A percentile compares a stretch with the other conserved stretches of the same genome.
Conservation (phyloP, 129 eudicot species). For the Chrysanthemum seticuspe region DNA sequence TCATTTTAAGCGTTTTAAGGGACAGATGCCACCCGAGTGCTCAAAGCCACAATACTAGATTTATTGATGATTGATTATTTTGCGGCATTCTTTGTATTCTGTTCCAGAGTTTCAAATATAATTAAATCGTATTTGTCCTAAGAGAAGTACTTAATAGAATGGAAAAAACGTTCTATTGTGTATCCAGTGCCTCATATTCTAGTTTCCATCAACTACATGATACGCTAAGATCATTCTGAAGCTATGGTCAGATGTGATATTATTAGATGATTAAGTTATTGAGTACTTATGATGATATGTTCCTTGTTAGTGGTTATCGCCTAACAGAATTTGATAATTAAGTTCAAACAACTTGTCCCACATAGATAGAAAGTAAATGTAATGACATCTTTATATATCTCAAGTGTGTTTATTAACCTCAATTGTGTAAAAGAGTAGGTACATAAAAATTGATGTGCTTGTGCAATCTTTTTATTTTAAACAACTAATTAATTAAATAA, state of each 20-base stretch:
- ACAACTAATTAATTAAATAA: no score
- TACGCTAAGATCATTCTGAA: not conserved
- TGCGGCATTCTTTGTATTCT: not conserved
- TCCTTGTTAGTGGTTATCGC: no score
- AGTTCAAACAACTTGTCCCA: no score
- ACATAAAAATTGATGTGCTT: no score
- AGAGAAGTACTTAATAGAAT: not conserved
- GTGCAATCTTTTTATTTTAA: no score
- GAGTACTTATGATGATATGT: no score
- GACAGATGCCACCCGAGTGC: conserved; percentile 56
- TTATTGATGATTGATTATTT: conserved; percentile 3
- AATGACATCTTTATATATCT: no score
- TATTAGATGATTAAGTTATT: no score
- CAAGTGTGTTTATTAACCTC: no score
- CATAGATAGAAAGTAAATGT: no score
- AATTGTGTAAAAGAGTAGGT: no score
- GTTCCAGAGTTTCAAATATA: not conserved
- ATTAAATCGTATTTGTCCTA: not conserved
- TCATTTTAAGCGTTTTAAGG: conserved; percentile 49
- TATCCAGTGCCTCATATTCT: not conserved
- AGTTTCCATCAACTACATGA: not conserved
- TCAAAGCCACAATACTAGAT: conserved; percentile 39
- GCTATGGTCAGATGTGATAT: not conserved
- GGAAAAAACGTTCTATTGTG: not conserved
- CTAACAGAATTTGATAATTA: no score